Conservation (phyloP, 148 eudicot genomes). For the Camellia lanceoleosa region DNA sequence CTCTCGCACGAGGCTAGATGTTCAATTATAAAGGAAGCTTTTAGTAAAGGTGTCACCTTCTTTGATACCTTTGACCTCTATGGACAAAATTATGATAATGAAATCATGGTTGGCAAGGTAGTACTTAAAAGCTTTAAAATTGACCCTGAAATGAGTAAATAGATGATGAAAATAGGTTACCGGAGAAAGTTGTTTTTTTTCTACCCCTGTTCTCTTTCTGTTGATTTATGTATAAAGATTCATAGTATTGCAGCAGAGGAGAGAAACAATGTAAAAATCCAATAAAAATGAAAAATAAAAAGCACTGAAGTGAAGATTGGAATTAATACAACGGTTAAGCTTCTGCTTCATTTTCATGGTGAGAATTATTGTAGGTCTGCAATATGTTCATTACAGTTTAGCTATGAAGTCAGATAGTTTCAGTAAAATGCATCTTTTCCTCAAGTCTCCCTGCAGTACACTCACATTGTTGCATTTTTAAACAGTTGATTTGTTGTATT, state of each 20-base stretch:
- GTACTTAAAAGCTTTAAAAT: background rate
- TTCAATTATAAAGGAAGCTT: constrained; percentile 38
- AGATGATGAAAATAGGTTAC: background rate
- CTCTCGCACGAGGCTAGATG: constrained; percentile 41
- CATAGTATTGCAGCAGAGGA: background rate
- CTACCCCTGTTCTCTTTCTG: background rate
- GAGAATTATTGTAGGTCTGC: background rate
- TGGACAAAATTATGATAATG: constrained; percentile 40
- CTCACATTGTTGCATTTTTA: background rate
- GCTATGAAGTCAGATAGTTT: background rate
- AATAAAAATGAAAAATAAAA: too few relatives aligned
- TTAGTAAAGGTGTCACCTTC: constrained; percentile 38
- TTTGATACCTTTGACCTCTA: constrained; percentile 43
- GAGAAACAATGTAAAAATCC: background rate
- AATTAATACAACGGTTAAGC: background rate
- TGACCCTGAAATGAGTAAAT: background rate
- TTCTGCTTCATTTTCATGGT: background rate
- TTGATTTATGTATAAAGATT: background rate
- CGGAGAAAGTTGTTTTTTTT: too few relatives aligned
- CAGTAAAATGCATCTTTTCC: background rate
- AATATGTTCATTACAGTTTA: background rate
- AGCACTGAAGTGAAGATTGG: background rate
- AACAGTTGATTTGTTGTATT: background rate
- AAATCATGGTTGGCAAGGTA: constrained; percentile 52
- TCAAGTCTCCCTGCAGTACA: background rate